Base-by-base conservation (phyloP, 2,329 filamentous ascomycete genomes). In the Acrodontium crateriforme region DNA sequence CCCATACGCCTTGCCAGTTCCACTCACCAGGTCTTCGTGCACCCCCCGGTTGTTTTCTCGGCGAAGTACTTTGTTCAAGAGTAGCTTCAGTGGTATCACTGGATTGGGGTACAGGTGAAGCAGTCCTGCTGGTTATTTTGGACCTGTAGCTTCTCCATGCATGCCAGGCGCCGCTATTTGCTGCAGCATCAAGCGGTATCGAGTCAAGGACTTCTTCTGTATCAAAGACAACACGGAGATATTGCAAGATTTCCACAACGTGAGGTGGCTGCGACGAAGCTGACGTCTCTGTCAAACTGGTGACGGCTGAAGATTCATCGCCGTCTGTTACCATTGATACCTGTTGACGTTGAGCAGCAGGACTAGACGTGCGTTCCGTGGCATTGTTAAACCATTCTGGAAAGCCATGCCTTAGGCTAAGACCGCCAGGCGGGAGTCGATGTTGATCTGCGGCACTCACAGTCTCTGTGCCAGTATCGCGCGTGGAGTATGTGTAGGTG, bases 1-100 rank as follows among this genome's bases (percentile, higher is more conserved):
- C 81, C 87, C 87, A 98, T 0, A 95, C 87, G 0, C 87, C 85
- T 46, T 93, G 83, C 87, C 87, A 95, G 49, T 92, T 92, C 87
- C 87, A 95, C 44, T 92, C 78, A 5, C 78, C 80, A 0, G 83
- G 83, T 27, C 68, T 63, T 35, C 74, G 60, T 34, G 56, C 69
- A 50, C 48, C 51, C n/a, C 52, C 51, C 9, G 51, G 49, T 35
- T 40, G 52, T 36, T 41, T 49, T 27, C 41, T 38, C 12, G 44
- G 42, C 8, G 32, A 31, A 2, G 29, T 19, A 30, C 38, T 45
- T 18, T 39, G 38, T 28, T 46, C 42, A 9, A 24, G 27, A 18
- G 24, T 29, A 8, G 32, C 18, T 14, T 29, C 24, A 17, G 28
- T 34, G 14, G 24, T 28, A n/a, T 39, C 38, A 14, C 28, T 33